phyloP scores from a whole-genome alignment of 2,329 filamentous ascomycete genomes.

The Cladosporium sp. region DNA sequence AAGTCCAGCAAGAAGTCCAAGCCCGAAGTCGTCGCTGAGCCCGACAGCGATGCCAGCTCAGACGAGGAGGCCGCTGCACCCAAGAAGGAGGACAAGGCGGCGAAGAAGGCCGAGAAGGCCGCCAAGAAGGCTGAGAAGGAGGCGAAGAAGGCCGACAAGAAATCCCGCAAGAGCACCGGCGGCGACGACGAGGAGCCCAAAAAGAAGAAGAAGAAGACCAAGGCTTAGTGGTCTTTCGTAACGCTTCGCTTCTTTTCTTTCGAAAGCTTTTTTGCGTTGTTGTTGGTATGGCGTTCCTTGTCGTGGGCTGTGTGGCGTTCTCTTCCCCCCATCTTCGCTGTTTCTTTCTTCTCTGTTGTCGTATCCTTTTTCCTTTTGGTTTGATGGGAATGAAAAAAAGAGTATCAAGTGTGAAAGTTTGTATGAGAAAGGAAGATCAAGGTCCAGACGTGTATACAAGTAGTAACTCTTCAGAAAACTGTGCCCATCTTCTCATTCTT shows the following conservation, averaged over 20 bases:
- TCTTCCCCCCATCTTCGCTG: not conserved
- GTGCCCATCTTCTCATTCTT: too few relatives aligned
- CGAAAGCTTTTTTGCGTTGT: not conserved
- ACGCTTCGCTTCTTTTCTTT: not conserved
- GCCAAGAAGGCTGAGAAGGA: conserved; percentile 29
- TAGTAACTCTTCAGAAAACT: too few relatives aligned
- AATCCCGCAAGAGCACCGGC: conserved; percentile 44
- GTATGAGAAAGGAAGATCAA: not conserved
- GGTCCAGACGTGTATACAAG: not conserved
- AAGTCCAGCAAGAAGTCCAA: conserved; percentile 16
- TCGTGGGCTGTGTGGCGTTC: not conserved
- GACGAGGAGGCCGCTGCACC: conserved; percentile 16
- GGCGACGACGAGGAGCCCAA: conserved; percentile 47
- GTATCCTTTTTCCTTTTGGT: not conserved
- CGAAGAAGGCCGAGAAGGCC: conserved; percentile 35
- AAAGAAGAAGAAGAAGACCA: conserved; percentile 57
- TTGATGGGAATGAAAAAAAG: not conserved
- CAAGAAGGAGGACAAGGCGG: conserved; percentile 24
- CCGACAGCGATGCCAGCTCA: conserved; percentile 15
- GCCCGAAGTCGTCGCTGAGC: conserved; percentile 17
- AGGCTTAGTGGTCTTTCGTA: conserved; percentile 14
- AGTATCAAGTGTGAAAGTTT: not conserved
- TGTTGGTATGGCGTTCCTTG: not conserved
- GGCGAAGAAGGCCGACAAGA: conserved; percentile 29
- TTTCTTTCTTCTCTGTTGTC: too few relatives aligned